phyloP scores from a whole-genome alignment of 2,329 filamentous ascomycete genomes.

The Calonectria leucothoes region DNA sequence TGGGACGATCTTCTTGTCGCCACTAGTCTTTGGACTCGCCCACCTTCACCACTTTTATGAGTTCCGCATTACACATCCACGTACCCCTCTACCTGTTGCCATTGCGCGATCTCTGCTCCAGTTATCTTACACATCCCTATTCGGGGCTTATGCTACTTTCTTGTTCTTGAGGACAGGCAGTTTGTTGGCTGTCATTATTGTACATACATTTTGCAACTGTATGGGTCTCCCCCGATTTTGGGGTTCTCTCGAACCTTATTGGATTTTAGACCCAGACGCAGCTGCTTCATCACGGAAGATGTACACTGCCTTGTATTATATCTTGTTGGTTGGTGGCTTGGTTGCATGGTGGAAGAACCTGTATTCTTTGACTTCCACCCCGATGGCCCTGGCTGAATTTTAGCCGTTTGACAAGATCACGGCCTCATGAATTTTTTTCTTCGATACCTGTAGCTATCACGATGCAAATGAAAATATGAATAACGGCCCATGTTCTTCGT shows the following conservation, averaged over 20 bases:
- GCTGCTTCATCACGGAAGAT: constrained; percentile 39
- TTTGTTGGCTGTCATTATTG: constrained; percentile 77
- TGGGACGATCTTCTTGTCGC: constrained; percentile 82
- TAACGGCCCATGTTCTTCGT: not conserved
- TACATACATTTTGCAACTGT: constrained; percentile 92
- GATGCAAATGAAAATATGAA: not conserved
- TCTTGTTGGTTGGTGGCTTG: constrained; percentile 78
- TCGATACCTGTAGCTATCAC: not conserved
- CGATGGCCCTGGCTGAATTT: constrained; percentile 45
- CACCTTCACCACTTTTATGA: constrained; percentile 98
- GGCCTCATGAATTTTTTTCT: not conserved
- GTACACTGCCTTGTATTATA: constrained; percentile 86
- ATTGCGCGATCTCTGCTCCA: constrained; percentile 83
- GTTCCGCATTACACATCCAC: constrained; percentile 83
- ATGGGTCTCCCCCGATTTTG: constrained; percentile 90
- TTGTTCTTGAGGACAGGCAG: constrained; percentile 88
- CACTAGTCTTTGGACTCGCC: constrained; percentile 91
- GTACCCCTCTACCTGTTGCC: constrained; percentile 71
- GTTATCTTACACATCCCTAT: constrained; percentile 90
- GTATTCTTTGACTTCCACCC: constrained; percentile 75
- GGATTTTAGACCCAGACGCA: constrained; percentile 43
- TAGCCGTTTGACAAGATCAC: constrained; percentile 29
- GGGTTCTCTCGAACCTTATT: constrained; percentile 75
- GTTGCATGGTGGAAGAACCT: constrained; percentile 77
- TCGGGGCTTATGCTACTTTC: constrained; percentile 94